Base-by-base conservation (phyloP, 495 filamentous ascomycete species). In the Aspergillus biplanus region DNA sequence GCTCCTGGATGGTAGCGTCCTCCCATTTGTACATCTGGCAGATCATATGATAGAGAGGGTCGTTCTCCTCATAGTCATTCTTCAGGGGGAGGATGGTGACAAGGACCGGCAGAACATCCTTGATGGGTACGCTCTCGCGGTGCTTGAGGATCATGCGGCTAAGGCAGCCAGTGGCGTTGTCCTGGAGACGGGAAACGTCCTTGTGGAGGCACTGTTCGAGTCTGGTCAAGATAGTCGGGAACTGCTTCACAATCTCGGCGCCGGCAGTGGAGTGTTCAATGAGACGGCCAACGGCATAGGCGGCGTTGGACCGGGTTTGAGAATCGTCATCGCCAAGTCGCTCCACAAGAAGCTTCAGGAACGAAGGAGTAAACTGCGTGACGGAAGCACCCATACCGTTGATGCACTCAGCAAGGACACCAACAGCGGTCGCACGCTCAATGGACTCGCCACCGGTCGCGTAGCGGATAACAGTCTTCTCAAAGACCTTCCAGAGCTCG, bases 31-130 rank as follows among this genome's bases (percentile, higher is more conserved):
- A 97, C 59, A 98, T 82, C 73, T 90, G 86, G 72, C 91, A 87
- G 69, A 99, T 85, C 86, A 91, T 93, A 67, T 88, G 83, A 77
- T 88, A 99, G 39, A 98, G 86, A 11, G 94, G 91, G 63, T 91
- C 89, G 79, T 99, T 98, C 85, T 99, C 95, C 75, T 97, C 93
- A 65, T 85, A 98, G 74, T 99, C 95, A 67, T 97, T 93, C 78
- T 90, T 92, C 67, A 98, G 78, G 32, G 95, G 95, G 50, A 99
- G 82, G 12, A 95, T 82, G 57, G 81, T 82, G 18, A 95, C 85
- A 47, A 99, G 81, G 4, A 84, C 87, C 31, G 93, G 93, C 1
- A 99, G 83, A 18, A 97, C 90, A 11, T 96, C 87, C 59, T 83
- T 76, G 60, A 92, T 80, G 6, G 93, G 93, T 7, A 97, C 86